phyloP scores from a whole-genome alignment of 2,329 filamentous ascomycete genomes.

The Neofusicoccum sp. region DNA sequence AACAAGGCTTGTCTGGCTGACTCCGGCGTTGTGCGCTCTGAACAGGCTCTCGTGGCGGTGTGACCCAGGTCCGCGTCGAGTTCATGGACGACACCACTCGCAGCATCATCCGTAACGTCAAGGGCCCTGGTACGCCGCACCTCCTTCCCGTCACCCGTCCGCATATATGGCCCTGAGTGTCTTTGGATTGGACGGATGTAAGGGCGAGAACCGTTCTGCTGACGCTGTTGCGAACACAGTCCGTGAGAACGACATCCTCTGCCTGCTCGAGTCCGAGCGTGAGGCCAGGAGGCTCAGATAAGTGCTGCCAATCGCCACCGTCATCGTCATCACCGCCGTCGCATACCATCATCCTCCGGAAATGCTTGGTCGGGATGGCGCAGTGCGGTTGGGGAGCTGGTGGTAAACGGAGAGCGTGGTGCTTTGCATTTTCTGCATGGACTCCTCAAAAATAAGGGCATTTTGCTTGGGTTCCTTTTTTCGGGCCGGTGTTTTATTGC shows the following conservation, averaged over 20 bases:
- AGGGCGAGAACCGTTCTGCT: not conserved
- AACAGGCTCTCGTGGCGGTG: constrained; percentile 96
- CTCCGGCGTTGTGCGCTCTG: not conserved
- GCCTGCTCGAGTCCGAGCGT: constrained; percentile 99
- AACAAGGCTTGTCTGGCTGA: constrained; percentile 4
- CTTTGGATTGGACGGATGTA: not conserved
- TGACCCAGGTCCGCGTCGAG: constrained; percentile 99
- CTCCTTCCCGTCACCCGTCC: no score
- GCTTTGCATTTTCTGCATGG: constrained; percentile 12
- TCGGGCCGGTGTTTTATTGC: constrained; percentile 11
- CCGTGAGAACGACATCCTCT: constrained; percentile 90
- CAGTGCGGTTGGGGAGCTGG: constrained; percentile 1
- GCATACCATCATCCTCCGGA: not conserved
- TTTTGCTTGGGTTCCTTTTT: constrained; percentile 6
- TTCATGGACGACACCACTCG: constrained; percentile 99
- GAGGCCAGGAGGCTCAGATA: constrained; percentile 98
- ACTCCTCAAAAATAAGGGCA: constrained; percentile 14
- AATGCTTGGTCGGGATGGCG: constrained; percentile 1
- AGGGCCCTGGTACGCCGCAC: constrained; percentile 83
- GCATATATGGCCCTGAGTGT: not conserved
- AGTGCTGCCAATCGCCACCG: constrained; percentile 33
- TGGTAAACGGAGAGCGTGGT: not conserved
- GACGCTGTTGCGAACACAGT: constrained; percentile 41
- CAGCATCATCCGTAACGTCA: constrained; percentile 99
- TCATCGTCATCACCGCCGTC: not conserved